Percentiles rank a stretch among this genome's conserved stretches.
Conservation (phyloP, 768 basidiomycete genomes). For the Amanita jacksonii region DNA sequence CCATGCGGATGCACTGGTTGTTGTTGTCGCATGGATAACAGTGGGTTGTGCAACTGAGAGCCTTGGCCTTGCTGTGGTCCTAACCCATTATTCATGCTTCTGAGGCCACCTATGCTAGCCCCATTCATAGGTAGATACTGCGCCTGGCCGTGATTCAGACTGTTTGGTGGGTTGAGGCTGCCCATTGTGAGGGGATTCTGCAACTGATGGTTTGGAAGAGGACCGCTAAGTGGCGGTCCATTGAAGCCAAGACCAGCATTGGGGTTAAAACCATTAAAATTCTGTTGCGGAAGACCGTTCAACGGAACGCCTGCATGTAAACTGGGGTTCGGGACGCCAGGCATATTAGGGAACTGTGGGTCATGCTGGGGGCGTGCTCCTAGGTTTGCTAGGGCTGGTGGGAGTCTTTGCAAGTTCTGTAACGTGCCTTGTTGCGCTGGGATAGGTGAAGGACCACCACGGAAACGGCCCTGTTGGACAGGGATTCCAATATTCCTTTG, state of each 20-base stretch:
- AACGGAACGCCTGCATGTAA: slow-evolving; percentile 38
- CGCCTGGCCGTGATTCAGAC: slow-evolving; percentile 40
- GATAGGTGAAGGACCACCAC: slow-evolving; percentile 62
- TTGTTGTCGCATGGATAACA: slow-evolving; percentile 39
- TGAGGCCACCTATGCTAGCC: slow-evolving; percentile 31
- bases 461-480: slow-evolving; percentile 54
- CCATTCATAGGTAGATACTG: slow-evolving; percentile 43
- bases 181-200: slow-evolving; percentile 39
- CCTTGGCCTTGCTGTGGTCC: slow-evolving; percentile 36
- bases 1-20: slow-evolving; percentile 51
- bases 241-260: slow-evolving; percentile 36
- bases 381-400: slow-evolving; percentile 74
- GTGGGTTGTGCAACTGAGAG: slow-evolving; percentile 31
- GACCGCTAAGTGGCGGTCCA: slow-evolving; percentile 42
- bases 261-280: slow-evolving; percentile 45
- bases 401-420: slow-evolving; percentile 50
- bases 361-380: slow-evolving; percentile 79
- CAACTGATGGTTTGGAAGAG: slow-evolving; percentile 40
- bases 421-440: slow-evolving; percentile 35
- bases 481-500: slow-evolving; percentile 49
- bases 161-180: slow-evolving; percentile 42
- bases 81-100: slow-evolving; percentile 40
- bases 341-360: slow-evolving; percentile 53
- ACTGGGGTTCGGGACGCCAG: slow-evolving; percentile 32
- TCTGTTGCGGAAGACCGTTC: slow-evolving; percentile 32